Evolutionary conservation across 2,329 filamentous ascomycete genomes (phyloP), one percentile per base, ranked within the genome.

Genomic region (Fusarium haematococcum): DNA sequence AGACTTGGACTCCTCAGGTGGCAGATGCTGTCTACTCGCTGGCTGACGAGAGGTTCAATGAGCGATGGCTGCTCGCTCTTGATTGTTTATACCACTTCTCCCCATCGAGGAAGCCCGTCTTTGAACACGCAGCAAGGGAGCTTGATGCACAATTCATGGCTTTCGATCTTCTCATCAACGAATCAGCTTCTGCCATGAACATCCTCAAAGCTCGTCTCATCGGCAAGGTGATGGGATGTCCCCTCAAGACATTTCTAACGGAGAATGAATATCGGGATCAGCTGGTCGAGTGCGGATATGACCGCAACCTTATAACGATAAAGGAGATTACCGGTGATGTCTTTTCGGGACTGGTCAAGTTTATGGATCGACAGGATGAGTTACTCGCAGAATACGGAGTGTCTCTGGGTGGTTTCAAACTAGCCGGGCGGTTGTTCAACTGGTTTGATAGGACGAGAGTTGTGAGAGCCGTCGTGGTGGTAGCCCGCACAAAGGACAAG

Each of bases 41-140:
- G 18, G 70, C 71, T 0, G 75, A 79, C 37, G 73, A 76, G 32
- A 60, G 43, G 3, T 78, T 79, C 6, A 64, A 63, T 0, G 79
- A 88, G 59, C 75, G 78, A n/a, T 90, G 88, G 88, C 80, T 91
- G 0, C 81, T 91, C 1, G 89, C 86, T 0, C 82, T 91, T 1
- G 89, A 91, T 75, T 88, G 88, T 3, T 77, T 90, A 6, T 91
- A 91, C 64, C 88, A 91, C 76, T 91, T 90, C 75, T 82, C 81
- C 0, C 89, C 88, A 0, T 89, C 88, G 1, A 81, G 89, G 16
- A 82, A 79, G 63, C 84, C 85, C 0, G 75, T 90, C 3, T 83
- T 90, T 16, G 65, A 79, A 9, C 81, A 86, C 50, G 83, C 86
- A 1, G 79, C 81, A 6, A 76, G 71, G 4, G 79, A 79, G 0